Evolutionary conservation across 2,329 filamentous ascomycete genomes (phyloP).

Genomic region (Pseudopyrenochaeta lycopersici): DNA sequence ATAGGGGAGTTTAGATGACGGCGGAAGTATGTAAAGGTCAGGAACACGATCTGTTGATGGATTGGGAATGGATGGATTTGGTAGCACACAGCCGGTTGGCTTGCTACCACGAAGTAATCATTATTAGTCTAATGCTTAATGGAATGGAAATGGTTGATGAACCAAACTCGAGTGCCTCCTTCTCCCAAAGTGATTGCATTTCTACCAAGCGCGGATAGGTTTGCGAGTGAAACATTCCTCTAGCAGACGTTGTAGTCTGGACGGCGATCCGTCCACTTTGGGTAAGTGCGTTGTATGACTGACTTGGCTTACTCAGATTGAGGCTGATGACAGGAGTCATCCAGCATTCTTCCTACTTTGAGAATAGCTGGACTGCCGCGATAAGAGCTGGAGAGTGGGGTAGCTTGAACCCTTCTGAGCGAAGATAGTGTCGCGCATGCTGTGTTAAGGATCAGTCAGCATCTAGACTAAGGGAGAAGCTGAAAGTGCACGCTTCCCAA

Average conservation of each 20-base stretch:
- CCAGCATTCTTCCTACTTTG: not conserved
- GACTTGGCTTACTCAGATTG: slow-evolving; percentile 1
- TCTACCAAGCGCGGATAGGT: too few relatives aligned
- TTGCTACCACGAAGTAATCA: slow-evolving; percentile 22
- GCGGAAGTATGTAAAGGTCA: not conserved
- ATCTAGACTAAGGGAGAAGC: not conserved
- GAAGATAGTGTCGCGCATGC: not conserved
- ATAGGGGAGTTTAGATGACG: slow-evolving; percentile 15
- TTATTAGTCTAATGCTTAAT: slow-evolving; percentile 49
- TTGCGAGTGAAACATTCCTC: not conserved
- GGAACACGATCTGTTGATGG: slow-evolving; percentile 6
- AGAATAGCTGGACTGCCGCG: not conserved
- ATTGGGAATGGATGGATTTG: slow-evolving; percentile 6
- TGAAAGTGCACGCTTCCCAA: not conserved
- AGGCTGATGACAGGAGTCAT: not conserved
- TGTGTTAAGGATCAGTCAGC: not conserved
- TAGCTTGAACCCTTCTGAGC: not conserved
- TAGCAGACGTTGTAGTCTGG: not conserved
- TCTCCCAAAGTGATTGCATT: too few relatives aligned
- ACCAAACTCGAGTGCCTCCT: slow-evolving; percentile 1
- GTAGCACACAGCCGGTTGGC: not conserved
- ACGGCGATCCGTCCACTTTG: not conserved
- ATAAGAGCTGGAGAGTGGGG: not conserved
- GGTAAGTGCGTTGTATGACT: not conserved
- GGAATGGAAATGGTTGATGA: slow-evolving; percentile 31